phyloP scores from a whole-genome alignment of 2,329 filamentous ascomycete genomes.

The Fusarium sp. region DNA sequence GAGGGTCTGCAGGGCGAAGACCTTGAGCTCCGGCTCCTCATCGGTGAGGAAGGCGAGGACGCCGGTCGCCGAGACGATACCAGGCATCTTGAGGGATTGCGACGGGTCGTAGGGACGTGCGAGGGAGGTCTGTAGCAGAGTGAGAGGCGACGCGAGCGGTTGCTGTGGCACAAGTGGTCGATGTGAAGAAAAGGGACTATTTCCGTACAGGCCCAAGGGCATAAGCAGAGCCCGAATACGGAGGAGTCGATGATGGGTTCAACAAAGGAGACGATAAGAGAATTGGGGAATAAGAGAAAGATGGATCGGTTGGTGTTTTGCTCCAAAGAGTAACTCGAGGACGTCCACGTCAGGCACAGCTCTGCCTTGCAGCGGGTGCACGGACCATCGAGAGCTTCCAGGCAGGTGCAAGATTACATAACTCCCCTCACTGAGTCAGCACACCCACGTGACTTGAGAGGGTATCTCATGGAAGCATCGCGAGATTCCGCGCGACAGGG shows the following conservation, averaged over 20 bases:
- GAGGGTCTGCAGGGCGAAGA: constrained; percentile 92
- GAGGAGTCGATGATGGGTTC: constrained; percentile 9
- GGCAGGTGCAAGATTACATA: constrained; percentile 39
- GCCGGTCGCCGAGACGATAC: constrained; percentile 91
- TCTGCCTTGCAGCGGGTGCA: constrained; percentile 49
- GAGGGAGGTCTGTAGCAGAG: constrained; percentile 26
- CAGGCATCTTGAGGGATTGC: constrained; percentile 71
- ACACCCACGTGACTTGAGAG: constrained; percentile 16
- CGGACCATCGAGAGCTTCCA: constrained; percentile 41
- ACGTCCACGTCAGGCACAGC: constrained; percentile 58
- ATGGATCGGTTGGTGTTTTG: constrained; percentile 44
- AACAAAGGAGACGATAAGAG: constrained; percentile 21
- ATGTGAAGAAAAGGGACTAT: constrained; percentile 24
- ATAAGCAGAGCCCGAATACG: constrained; percentile 27
- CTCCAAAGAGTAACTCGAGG: constrained; percentile 44
- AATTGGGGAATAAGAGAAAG: constrained; percentile 27
- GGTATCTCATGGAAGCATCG: neutral
- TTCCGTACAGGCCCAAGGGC: constrained; percentile 38
- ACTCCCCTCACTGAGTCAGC: constrained; percentile 29
- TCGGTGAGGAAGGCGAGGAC: constrained; percentile 95
- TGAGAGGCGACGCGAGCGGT: constrained; percentile 33
- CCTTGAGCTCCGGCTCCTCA: constrained; percentile 90
- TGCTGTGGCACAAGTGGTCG: constrained; percentile 27
- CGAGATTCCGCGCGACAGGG: constrained; percentile 9
- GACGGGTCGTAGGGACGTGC: constrained; percentile 33